Evolutionary conservation across 1,139 yeast species (phyloP), one percentile per base, ranked within the genome.

Genomic region (Debaryomyces subglobosus): DNA sequence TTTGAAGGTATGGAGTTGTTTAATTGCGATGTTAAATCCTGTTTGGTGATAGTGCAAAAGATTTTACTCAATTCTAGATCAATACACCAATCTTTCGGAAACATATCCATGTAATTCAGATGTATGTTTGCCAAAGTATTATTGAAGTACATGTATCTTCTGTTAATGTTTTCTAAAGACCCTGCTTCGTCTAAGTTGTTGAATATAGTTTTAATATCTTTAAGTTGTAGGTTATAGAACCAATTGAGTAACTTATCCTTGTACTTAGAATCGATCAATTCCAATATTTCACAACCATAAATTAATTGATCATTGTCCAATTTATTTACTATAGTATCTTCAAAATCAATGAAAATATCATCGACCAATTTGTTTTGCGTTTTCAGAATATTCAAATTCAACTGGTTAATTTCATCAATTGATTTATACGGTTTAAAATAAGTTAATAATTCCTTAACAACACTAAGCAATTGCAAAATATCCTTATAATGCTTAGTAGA

Each of bases 171-270:
- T 52, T 94, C 99, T 52, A 94, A 70, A 1, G 96, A 86, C 0
- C 97, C 97, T 0, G 99, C 98, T 66, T 92, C 99, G 57, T 91
- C 97, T 16, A 82, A 76, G 25, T 84, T 77, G 48, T 82, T 80
- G 67, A 94, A 94, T 12, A 94, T 89, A 21, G 81, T 72, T 38
- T 80, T 79, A 49, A 94, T 84, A 60, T 92, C 98, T 55, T 80
- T 79, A 48, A 94, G 74, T 54, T 87, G 85, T 37, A 77, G 74
- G 53, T 81, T 82, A 52, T 89, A 81, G 65, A 87, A 89, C 95
- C 96, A 89, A 44, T 79, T 80, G 15, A 85, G 69, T 38, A 92
- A 70, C 57, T 85, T 81, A 45, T 80, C 82, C 53, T 82, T 82
- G 52, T 85, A 79, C 42, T 82, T 77, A 2, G 71, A 64, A 30